phyloP scores from a whole-genome alignment of 805 yeast genomes.

The Ogataea philodendri region DNA sequence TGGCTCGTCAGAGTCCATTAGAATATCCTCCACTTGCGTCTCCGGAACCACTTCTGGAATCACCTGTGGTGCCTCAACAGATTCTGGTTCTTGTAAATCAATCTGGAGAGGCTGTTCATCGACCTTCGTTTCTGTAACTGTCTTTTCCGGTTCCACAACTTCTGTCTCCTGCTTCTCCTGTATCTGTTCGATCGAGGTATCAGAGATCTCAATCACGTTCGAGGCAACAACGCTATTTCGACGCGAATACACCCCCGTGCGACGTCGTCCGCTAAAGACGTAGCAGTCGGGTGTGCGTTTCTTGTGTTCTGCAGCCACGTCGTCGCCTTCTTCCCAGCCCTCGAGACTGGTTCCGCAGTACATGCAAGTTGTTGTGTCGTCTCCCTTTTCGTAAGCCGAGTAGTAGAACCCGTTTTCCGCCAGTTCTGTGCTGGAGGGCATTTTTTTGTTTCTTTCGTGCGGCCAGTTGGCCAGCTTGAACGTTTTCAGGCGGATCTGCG shows the following conservation, averaged over 20 bases:
- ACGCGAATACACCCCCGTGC: slow-evolving; percentile 4
- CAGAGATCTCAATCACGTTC: slow-evolving; percentile 11
- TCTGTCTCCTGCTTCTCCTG: background rate
- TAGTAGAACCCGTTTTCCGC: slow-evolving; percentile 66
- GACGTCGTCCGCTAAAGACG: slow-evolving; percentile 28
- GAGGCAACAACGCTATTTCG: slow-evolving; percentile 1
- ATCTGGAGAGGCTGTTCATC: too few species aligned
- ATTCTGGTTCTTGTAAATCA: background rate
- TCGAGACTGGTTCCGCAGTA: slow-evolving; percentile 63
- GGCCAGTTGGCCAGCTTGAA: slow-evolving; percentile 46
- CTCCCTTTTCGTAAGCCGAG: slow-evolving; percentile 44
- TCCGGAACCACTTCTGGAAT: too few species aligned
- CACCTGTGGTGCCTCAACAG: too few species aligned
- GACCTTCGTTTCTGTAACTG: background rate
- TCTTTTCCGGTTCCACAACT: too few species aligned
- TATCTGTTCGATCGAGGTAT: slow-evolving; percentile 6
- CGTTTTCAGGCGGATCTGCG: slow-evolving; percentile 37
- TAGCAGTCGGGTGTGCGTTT: slow-evolving; percentile 42
- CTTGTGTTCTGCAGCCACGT: slow-evolving; percentile 59
- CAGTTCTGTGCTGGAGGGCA: slow-evolving; percentile 42
- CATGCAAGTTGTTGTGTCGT: slow-evolving; percentile 59
- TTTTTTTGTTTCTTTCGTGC: slow-evolving; percentile 36
- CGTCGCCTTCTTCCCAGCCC: slow-evolving; percentile 71
- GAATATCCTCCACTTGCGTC: background rate
- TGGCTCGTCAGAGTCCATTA: background rate